Evolutionary conservation across 2,329 filamentous ascomycete genomes (phyloP).

Genomic region (Aspergillus transmontanensis): DNA sequence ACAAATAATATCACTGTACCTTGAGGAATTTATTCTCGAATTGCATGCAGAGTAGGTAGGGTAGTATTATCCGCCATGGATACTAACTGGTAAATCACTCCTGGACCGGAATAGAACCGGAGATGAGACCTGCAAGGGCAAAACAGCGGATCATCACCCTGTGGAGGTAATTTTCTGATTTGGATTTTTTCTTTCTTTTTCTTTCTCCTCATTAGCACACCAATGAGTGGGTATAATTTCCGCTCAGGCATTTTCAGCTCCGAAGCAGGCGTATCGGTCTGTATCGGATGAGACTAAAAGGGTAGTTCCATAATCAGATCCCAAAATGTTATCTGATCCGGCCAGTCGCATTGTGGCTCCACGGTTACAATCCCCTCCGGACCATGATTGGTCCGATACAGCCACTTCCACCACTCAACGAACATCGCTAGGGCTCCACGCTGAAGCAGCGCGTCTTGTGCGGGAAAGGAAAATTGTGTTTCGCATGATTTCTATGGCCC

Average conservation of each 20-base stretch:
- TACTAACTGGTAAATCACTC: background rate
- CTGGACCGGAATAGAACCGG: background rate
- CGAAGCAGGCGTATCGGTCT: background rate
- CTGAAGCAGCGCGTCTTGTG: conserved; percentile 4
- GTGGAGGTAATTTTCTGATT: background rate
- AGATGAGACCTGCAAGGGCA: conserved; percentile 1
- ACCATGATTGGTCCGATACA: background rate
- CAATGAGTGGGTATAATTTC: background rate
- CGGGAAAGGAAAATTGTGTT: conserved; percentile 6
- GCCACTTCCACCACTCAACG: background rate
- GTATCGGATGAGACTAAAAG: conserved; percentile 2
- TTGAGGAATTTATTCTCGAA: background rate
- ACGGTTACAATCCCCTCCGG: background rate
- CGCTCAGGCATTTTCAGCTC: conserved; percentile 5
- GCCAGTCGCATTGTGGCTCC: conserved; percentile 2
- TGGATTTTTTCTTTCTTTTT: background rate
- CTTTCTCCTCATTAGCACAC: background rate
- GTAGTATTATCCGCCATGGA: background rate
- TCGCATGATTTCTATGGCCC: conserved; percentile 3
- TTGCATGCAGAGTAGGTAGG: background rate
- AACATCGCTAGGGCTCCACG: conserved; percentile 2
- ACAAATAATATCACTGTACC: background rate
- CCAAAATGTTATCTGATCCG: conserved; percentile 15
- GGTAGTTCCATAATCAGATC: conserved; percentile 8
- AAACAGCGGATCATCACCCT: background rate